These are phyloP conservation scores for Metarhizium anisopliae DNA, from an alignment of 2,329 filamentous ascomycete species.

Conservation along the genomic window DNA sequence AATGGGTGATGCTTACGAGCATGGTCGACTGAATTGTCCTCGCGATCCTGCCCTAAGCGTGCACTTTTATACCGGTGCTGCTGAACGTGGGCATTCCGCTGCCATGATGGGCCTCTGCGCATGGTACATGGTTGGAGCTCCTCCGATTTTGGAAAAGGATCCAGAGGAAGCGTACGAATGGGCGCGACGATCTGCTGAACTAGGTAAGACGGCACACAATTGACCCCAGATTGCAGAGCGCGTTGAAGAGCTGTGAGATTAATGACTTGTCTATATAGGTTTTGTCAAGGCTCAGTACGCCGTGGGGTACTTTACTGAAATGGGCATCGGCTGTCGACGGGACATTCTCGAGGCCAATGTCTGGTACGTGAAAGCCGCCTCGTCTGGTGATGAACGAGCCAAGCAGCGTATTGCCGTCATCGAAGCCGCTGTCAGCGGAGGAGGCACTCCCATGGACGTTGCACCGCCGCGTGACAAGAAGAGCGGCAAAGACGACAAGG, in stretches of 20 bases:
- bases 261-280: conserved; percentile 31
- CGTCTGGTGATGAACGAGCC: conserved; percentile 82
- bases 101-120: conserved; percentile 99
- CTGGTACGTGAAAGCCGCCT: conserved; percentile 95
- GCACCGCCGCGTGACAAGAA: conserved; percentile 46
- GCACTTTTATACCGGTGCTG: conserved; percentile 93
- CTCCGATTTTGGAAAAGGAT: conserved; percentile 86
- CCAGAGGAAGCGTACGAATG: conserved; percentile 95
- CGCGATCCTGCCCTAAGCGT: conserved; percentile 87
- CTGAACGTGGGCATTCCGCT: conserved; percentile 70
- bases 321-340: conserved; percentile 90
- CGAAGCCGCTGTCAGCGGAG: conserved; percentile 62
- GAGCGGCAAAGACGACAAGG: conserved; percentile 40
- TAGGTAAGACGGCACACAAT: conserved; percentile 48
- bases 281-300: conserved; percentile 79
- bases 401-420: conserved; percentile 83
- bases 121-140: conserved; percentile 95
- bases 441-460: conserved; percentile 46
- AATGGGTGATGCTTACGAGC: conserved; percentile 95
- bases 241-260: neutral
- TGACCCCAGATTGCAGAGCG: neutral
- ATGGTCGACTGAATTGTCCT: conserved; percentile 79
- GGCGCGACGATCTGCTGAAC: conserved; percentile 78
- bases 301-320: conserved; percentile 94
- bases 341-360: conserved; percentile 96